Conservation (phyloP, 495 filamentous ascomycete species). For the Xylaria flabelliformis region DNA sequence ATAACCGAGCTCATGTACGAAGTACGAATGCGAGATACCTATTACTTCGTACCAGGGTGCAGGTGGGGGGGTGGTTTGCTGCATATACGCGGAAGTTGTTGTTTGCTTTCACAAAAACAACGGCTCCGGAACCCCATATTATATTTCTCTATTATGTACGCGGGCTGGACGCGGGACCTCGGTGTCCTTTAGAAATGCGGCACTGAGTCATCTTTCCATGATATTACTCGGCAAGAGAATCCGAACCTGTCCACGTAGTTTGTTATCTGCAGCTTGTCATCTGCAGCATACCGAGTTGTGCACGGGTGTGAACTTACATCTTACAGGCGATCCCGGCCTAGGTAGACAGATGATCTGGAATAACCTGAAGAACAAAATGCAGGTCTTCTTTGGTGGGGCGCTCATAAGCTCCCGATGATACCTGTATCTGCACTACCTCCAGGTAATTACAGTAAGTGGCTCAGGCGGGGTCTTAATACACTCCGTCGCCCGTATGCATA, state of each 20-base stretch:
- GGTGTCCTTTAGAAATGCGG: background rate
- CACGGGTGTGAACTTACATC: background rate
- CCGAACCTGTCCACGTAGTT: background rate
- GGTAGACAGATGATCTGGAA: slow-evolving; percentile 1
- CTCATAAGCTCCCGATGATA: background rate
- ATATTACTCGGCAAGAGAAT: background rate
- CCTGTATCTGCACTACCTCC: background rate
- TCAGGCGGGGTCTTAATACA: background rate
- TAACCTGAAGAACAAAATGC: background rate
- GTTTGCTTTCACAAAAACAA: background rate
- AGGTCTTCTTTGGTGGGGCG: background rate
- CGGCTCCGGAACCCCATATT: background rate
- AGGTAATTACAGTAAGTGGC: background rate
- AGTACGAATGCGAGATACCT: background rate
- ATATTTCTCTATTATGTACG: background rate
- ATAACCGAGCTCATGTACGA: background rate
- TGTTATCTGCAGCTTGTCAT: background rate
- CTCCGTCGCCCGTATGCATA: background rate
- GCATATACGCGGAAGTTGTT: background rate
- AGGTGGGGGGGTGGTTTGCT: background rate
- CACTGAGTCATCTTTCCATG: background rate
- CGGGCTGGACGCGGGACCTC: background rate
- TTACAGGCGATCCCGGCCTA: background rate
- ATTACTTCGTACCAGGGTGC: background rate
- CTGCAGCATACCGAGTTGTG: background rate